A percentile compares a stretch with the other conserved stretches of the same genome.
phyloP scores from a whole-genome alignment of 495 filamentous ascomycete species.

The Neurospora africana region DNA sequence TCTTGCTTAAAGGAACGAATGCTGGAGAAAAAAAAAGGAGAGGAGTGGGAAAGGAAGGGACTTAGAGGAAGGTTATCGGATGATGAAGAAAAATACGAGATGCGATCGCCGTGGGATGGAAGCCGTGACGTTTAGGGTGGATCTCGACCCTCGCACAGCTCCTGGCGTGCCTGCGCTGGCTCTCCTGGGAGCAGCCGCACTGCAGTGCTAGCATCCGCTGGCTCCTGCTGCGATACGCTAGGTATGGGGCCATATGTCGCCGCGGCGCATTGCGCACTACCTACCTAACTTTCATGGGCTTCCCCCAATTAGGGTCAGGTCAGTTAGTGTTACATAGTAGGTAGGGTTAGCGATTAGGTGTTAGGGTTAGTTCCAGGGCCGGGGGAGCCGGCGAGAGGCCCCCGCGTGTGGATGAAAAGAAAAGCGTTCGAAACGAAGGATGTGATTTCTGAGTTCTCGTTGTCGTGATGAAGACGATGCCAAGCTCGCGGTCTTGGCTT shows the following conservation, averaged over 20 bases:
- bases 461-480: no score
- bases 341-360: no score
- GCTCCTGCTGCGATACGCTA: neutral
- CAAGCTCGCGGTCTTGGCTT: neutral
- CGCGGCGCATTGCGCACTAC: neutral
- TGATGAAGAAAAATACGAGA: neutral
- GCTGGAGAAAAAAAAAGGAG: no score
- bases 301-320: no score
- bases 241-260: neutral
- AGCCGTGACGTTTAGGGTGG: neutral
- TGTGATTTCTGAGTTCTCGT: no score
- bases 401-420: no score
- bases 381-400: no score
- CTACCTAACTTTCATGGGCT: no score
- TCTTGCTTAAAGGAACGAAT: neutral
- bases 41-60: neutral
- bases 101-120: neutral
- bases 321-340: no score
- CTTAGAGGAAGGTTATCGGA: neutral
- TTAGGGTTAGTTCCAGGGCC: no score
- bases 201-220: neutral
- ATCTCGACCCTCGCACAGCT: neutral
- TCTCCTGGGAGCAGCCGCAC: neutral
- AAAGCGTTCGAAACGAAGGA: no score
- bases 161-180: neutral